Evolutionary conservation across 257 asterid species (phyloP), one percentile per base, ranked within the genome.

Genomic region (Fraxinus anomala): DNA sequence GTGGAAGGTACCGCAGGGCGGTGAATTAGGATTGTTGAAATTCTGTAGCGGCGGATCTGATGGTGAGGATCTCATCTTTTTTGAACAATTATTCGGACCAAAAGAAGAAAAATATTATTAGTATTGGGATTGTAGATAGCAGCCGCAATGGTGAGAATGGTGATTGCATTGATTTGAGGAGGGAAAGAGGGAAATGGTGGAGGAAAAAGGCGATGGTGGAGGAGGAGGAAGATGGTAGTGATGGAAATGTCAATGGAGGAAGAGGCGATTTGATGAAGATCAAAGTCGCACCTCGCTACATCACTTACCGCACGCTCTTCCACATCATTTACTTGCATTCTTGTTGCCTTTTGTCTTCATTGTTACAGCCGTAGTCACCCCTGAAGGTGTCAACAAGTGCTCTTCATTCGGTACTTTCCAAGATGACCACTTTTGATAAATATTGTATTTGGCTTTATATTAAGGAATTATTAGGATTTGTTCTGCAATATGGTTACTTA

Each of bases 311-410:
- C 82, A 93, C 94, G 54, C 86, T 93, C 85, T 93, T 96, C 82
- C 96, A 96, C 83, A 89, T 94, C 79, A 87, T 96, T 82, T 87
- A 68, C 91, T 96, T 67, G 98, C 98, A 33, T 93, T 92, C 82
- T 89, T 96, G 90, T 92, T 96, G 88, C 99, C 99, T 8, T 93
- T 96, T 81, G 93, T 93, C 81, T 93, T 96, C 89, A 93, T 96
- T 86, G 90, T 96, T 75, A 93, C 98, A 67, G 99, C 99, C 61
- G 82, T 90, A 71, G 92, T 96, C 87, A 96, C 99, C 83, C 98
- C 93, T 49, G 99, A 96, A 91, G 98, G 98, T 79, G 97, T 91
- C 94, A 96, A 93, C 86, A 96, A 96, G 92, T 93, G 99, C 91
- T 93, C 98, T 80, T 89, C 99, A 42, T 78, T 96, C 39, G 99